These are phyloP conservation scores for Lablab purpureus DNA, from an alignment of 306 rosid species.

Conservation along the genomic window DNA sequence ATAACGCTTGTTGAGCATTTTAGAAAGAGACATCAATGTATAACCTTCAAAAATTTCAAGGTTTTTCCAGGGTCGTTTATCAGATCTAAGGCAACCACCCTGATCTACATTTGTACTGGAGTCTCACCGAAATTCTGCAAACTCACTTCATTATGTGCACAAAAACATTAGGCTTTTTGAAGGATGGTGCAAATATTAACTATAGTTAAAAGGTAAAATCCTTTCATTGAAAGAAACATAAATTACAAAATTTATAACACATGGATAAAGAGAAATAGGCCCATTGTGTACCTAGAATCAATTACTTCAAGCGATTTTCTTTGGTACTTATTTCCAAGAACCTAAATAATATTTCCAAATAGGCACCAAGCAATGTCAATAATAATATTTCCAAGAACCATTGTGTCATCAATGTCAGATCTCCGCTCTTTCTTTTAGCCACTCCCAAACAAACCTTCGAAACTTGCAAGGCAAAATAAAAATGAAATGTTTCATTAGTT, in stretches of 20 bases:
- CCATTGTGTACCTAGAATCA: constrained; percentile 74
- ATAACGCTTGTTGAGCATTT: constrained; percentile 21
- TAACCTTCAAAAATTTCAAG: constrained; percentile 91
- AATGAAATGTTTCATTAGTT: not conserved
- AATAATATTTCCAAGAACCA: too few relatives aligned
- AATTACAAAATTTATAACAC: not conserved
- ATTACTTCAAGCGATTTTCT: constrained; percentile 88
- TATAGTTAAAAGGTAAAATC: constrained; percentile 15
- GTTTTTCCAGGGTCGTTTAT: constrained; percentile 97
- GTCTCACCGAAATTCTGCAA: constrained; percentile 96
- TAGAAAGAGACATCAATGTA: constrained; percentile 23
- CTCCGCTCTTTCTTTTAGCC: constrained; percentile 87
- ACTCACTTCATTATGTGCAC: constrained; percentile 69
- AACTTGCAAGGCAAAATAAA: constrained; percentile 59
- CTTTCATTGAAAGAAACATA: constrained; percentile 11
- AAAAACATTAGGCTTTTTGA: constrained; percentile 40
- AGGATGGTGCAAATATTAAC: constrained; percentile 1
- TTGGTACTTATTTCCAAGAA: constrained; percentile 96
- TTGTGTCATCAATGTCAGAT: constrained; percentile 94
- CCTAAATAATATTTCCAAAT: constrained; percentile 57
- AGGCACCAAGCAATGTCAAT: constrained; percentile 43
- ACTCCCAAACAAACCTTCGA: constrained; percentile 91
- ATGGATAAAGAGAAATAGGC: constrained; percentile 3
- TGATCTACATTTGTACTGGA: constrained; percentile 83
- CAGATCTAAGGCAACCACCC: constrained; percentile 96